These are phyloP conservation scores for Neurospora hispaniola DNA, from an alignment of 495 filamentous ascomycete genomes.

Conservation along the genomic window DNA sequence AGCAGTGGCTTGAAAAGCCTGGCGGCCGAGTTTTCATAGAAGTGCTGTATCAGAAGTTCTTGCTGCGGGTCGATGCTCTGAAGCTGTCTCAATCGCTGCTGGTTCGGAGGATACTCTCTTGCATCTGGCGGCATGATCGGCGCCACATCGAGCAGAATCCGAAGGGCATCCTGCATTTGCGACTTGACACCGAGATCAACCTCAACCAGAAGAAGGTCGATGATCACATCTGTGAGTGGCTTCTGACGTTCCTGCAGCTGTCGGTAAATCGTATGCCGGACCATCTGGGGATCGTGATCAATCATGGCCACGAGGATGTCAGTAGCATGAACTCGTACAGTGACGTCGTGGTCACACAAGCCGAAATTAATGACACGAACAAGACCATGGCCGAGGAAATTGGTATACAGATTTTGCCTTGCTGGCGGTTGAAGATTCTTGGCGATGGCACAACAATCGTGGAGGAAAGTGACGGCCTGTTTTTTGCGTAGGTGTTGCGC, in stretches of 20 bases:
- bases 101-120: slow-evolving; percentile 46
- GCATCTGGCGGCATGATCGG: slow-evolving; percentile 44
- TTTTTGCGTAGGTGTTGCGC: slow-evolving; percentile 66
- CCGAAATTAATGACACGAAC: slow-evolving; percentile 88
- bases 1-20: slow-evolving; percentile 82
- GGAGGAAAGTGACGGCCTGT: slow-evolving; percentile 90
- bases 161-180: slow-evolving; percentile 91
- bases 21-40: slow-evolving; percentile 83
- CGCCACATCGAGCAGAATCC: slow-evolving; percentile 83
- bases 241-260: slow-evolving; percentile 77
- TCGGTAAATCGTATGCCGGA: slow-evolving; percentile 83
- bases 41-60: slow-evolving; percentile 70
- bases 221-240: slow-evolving; percentile 85
- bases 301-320: slow-evolving; percentile 91
- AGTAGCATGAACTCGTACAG: slow-evolving; percentile 83
- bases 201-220: slow-evolving; percentile 85
- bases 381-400: slow-evolving; percentile 80
- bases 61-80: slow-evolving; percentile 57
- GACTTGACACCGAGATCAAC: slow-evolving; percentile 90
- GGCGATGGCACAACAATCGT: slow-evolving; percentile 88
- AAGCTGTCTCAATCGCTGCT: slow-evolving; percentile 46
- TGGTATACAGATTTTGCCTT: slow-evolving; percentile 70
- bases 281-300: slow-evolving; percentile 90
- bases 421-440: slow-evolving; percentile 83
- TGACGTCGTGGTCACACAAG: slow-evolving; percentile 70